Conservation (phyloP, 129 eudicot species). For the Cynara cardunculus region DNA sequence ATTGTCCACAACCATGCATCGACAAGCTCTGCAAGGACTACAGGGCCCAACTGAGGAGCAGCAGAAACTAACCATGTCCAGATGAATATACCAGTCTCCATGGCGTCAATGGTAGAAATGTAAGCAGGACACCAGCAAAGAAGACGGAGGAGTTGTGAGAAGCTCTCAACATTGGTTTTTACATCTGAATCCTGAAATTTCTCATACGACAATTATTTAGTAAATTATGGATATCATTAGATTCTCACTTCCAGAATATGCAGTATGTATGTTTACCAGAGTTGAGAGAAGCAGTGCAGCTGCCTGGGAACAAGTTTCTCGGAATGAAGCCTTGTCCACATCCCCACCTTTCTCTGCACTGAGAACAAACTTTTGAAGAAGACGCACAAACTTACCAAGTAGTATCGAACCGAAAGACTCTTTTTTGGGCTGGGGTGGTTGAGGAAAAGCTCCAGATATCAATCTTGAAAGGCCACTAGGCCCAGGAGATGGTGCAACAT, state of each 20-base stretch:
- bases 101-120: conserved; percentile 81
- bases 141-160: conserved; percentile 98
- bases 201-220: conserved; percentile 2
- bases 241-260: neutral
- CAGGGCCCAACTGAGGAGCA: conserved; percentile 88
- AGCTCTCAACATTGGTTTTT: conserved; percentile 69
- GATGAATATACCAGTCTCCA: conserved; percentile 94
- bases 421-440: conserved; percentile 49
- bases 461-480: conserved; percentile 52
- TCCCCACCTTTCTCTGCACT: conserved; percentile 86
- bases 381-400: conserved; percentile 73
- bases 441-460: conserved; percentile 57
- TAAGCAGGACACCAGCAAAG: conserved; percentile 99
- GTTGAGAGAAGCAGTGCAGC: conserved; percentile 92
- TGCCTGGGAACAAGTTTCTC: conserved; percentile 93
- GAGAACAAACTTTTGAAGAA: conserved; percentile 86
- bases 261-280: conserved; percentile 45
- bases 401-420: conserved; percentile 75
- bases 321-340: conserved; percentile 86
- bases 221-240: neutral
- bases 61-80: conserved; percentile 99
- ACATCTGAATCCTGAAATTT: conserved; percentile 69
- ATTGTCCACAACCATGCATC: conserved; percentile 99
- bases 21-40: conserved; percentile 96
- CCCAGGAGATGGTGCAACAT: conserved; percentile 34